Base-by-base conservation (phyloP, 352 stramenopile genomes). In the Phytopythium sindhum region DNA sequence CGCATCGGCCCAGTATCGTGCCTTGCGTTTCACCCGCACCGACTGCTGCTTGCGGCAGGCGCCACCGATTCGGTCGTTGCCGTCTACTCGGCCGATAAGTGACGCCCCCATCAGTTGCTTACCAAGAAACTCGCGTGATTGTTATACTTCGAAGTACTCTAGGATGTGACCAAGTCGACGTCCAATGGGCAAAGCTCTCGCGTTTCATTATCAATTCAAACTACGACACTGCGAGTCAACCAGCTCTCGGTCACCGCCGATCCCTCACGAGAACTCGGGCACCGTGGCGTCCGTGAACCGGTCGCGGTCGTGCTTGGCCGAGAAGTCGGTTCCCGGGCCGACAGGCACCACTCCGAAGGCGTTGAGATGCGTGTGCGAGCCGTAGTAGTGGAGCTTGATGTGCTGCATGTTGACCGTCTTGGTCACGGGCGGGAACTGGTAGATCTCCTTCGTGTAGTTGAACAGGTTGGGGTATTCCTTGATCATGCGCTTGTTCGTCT, bases 381-480 rank as follows among this genome's bases (percentile, higher is more conserved):
- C 90, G 72, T 97, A 99, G 78, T 99, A 99, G 78, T 99, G 96
- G 26, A 88, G 74, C 79, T 98, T 98, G 75, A 99, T 98, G 67
- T 99, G 95, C 52, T 98, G 77, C 87, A 99, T 98, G 72, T 98
- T 89, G 42, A 98, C 82, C 24, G 90, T 90, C 48, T 85, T 82
- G 48, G 81, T 71, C 52, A 99, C 83, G 12, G 78, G 88, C 39
- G 84, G 80, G 63, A 97, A 93, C 73, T 99, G 94, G 77, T 98
- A 99, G 57, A 99, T 90, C 51, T 93, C 82, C 31, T 80, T 78
- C 51, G 85, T 77, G 57, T 91, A 93, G 69, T 91, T 91, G 67
- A 74, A 80, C 63, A 97, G 64, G 62, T 97, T 96, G 42, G 78
- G 85, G 66, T 94, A 97, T 54, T 97, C 85, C 70, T 85, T 86